Conservation (phyloP, 1,139 yeast genomes). For the Candida sanyaensis region DNA sequence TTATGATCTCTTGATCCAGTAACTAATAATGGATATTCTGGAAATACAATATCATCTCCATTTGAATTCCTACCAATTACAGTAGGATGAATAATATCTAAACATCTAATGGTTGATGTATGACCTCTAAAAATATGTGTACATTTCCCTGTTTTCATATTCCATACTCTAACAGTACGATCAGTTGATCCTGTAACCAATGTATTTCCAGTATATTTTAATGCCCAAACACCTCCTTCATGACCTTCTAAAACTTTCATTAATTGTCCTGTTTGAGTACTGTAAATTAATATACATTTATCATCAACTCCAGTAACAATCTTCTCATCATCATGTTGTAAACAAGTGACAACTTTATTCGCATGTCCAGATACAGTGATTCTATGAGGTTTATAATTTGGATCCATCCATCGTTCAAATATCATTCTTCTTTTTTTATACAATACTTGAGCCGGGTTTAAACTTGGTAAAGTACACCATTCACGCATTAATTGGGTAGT, state of each 20-base stretch:
- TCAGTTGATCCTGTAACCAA: slow-evolving; percentile 92
- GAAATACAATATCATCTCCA: slow-evolving; percentile 66
- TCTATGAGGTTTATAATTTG: slow-evolving; percentile 66
- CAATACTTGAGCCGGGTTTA: slow-evolving; percentile 51
- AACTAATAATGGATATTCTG: slow-evolving; percentile 65
- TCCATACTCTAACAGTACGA: slow-evolving; percentile 87
- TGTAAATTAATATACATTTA: slow-evolving; percentile 76
- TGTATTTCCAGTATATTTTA: slow-evolving; percentile 82
- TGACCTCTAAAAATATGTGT: slow-evolving; percentile 90
- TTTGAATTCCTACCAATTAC: slow-evolving; percentile 58
- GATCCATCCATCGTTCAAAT: slow-evolving; percentile 80
- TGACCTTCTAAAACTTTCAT: slow-evolving; percentile 80
- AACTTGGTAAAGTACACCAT: slow-evolving; percentile 27
- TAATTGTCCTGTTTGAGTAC: slow-evolving; percentile 70
- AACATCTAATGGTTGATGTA: slow-evolving; percentile 88
- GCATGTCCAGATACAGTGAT: slow-evolving; percentile 71
- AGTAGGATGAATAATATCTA: slow-evolving; percentile 77
- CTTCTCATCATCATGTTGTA: slow-evolving; percentile 89
- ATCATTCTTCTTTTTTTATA: slow-evolving; percentile 70
- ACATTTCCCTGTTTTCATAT: slow-evolving; percentile 69
- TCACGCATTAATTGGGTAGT: slow-evolving; percentile 31
- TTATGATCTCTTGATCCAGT: slow-evolving; percentile 94
- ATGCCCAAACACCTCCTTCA: slow-evolving; percentile 99
- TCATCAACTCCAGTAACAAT: slow-evolving; percentile 95
- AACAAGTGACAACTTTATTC: slow-evolving; percentile 84